These are phyloP conservation scores for Dioszegia hungarica DNA, from an alignment of 768 basidiomycete species.

Conservation along the genomic window DNA sequence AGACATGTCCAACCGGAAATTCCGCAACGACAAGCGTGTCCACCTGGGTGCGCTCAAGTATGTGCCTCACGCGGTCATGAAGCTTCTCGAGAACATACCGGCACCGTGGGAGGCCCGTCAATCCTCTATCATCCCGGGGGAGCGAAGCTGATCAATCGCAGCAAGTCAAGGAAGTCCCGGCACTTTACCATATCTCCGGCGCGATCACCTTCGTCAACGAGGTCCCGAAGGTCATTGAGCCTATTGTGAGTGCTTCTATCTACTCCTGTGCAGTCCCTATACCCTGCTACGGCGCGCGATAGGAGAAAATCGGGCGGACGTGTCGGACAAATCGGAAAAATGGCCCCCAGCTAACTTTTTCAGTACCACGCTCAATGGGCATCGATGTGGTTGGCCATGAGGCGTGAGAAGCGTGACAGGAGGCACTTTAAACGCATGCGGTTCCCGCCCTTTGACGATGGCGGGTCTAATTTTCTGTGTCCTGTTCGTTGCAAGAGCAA, in stretches of 20 bases:
- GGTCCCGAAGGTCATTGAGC: conserved; percentile 92
- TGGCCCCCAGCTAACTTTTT: neutral
- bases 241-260: conserved; percentile 56
- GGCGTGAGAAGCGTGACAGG: conserved; percentile 95
- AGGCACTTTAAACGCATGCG: conserved; percentile 99
- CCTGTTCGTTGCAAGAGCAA: neutral
- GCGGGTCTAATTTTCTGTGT: no score
- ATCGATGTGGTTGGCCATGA: conserved; percentile 99
- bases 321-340: neutral
- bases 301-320: no score
- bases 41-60: conserved; percentile 93
- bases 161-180: conserved; percentile 98
- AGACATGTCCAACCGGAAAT: conserved; percentile 99
- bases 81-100: conserved; percentile 96
- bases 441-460: conserved; percentile 96
- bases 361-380: conserved; percentile 97
- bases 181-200: conserved; percentile 97
- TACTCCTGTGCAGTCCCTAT: no score
- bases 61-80: conserved; percentile 98
- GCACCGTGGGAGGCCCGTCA: conserved; percentile 73
- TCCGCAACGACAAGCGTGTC: conserved; percentile 97
- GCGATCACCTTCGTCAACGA: conserved; percentile 99
- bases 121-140: conserved; percentile 2
- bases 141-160: conserved; percentile 21
- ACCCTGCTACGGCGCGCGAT: no score